These are phyloP conservation scores for Didymella exigua DNA, from an alignment of 2,329 filamentous ascomycete species.

Conservation along the genomic window DNA sequence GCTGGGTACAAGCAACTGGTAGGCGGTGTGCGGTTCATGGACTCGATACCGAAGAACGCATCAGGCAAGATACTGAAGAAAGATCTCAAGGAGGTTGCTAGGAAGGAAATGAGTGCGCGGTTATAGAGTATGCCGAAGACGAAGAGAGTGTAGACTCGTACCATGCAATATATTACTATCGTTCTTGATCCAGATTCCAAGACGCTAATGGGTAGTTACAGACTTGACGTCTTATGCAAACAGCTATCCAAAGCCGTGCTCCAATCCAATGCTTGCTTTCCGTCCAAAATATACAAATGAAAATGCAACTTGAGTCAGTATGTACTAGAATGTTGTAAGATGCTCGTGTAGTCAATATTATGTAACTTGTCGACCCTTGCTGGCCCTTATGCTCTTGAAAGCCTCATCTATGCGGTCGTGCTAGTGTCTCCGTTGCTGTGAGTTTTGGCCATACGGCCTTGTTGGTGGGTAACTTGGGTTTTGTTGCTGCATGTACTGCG, in stretches of 20 bases:
- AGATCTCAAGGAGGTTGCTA: constrained; percentile 34
- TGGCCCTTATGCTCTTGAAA: background rate
- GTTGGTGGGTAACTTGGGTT: constrained; percentile 30
- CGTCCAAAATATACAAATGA: constrained; percentile 3
- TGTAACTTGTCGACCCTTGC: background rate
- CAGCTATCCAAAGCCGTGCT: constrained; percentile 1
- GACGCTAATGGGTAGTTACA: background rate
- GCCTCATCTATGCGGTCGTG: constrained; percentile 3
- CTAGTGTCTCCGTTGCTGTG: constrained; percentile 24
- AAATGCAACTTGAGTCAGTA: constrained; percentile 2
- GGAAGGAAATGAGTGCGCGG: constrained; percentile 26
- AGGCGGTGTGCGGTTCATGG: constrained; percentile 39
- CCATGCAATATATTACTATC: constrained; percentile 5
- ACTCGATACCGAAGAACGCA: constrained; percentile 40
- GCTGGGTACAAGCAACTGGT: constrained; percentile 48
- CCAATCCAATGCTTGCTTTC: constrained; percentile 3
- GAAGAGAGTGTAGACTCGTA: background rate
- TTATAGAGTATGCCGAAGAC: constrained; percentile 24
- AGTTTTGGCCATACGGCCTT: constrained; percentile 38
- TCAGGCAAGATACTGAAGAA: constrained; percentile 45
- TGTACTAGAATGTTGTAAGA: constrained; percentile 11
- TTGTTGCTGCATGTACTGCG: constrained; percentile 16
- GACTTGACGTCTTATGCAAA: constrained; percentile 1
- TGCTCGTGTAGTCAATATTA: constrained; percentile 1
- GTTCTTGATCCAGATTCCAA: background rate